Evolutionary conservation across 768 basidiomycete genomes (phyloP), one percentile per base, ranked within the genome.

Genomic region (Naganishia kalamii): DNA sequence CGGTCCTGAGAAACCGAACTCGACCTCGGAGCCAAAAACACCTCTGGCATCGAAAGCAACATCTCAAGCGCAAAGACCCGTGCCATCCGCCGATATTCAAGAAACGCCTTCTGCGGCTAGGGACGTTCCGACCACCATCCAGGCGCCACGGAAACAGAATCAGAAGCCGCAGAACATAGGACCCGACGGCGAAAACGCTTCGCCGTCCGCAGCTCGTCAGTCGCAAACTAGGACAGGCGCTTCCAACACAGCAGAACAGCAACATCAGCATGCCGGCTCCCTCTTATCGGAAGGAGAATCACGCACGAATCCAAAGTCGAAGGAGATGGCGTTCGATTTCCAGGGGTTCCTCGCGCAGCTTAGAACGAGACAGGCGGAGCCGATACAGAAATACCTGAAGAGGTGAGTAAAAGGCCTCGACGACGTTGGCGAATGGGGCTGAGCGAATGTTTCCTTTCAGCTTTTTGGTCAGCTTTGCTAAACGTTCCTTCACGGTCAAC

Each of bases 301-400:
- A 13, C 12, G 54, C 21, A 61, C 32, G 15, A 48, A 61, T 32
- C 41, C 43, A 44, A 61, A 48, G 32, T n/a, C 37, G 4, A 63
- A 35, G 23, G 62, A 63, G 37, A 65, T 70, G 4, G 35, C 65
- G 46, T 98, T 97, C 70, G 94, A 98, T 78, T 98, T 97, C 75
- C 92, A 94, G 74, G 86, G 82, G 51, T 99, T 99, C 78, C 79
- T 98, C 68, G 91, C 93, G 76, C 92, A 99, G 78, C 91, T 99
- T 85, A 89, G 94, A 79, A 79, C 82, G 44, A 87, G 86, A 72
- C 81, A 84, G 52, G 92, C 94, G 1, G 96, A 99, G 62, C 89
- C 92, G 6, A 88, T 98, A 23, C 90, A 90, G 30, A 91, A 91
- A 78, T 98, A 93, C 80, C 83, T 99, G 57, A 85, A 91, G 81